A percentile compares a stretch with the other conserved stretches of the same genome.
phyloP scores from a whole-genome alignment of 2,329 filamentous ascomycete genomes.

The Trichoderma koningiopsis region DNA sequence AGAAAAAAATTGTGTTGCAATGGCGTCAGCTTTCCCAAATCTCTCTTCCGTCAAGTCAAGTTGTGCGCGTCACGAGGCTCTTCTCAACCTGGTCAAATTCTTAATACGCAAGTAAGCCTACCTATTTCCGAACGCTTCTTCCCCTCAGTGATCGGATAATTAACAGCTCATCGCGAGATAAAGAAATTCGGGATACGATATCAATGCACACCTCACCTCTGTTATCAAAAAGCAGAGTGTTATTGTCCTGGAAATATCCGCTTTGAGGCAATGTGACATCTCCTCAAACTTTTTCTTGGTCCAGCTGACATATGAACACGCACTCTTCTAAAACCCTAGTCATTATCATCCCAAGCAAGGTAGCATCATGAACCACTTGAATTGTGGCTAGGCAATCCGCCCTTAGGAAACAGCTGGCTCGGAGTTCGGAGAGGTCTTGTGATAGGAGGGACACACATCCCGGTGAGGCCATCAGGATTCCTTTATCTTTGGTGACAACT shows the following conservation, averaged over 20 bases:
- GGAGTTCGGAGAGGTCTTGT: slow-evolving; percentile 1
- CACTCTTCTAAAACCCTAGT: slow-evolving; percentile 2
- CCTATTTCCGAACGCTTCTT: not conserved
- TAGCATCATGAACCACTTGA: not conserved
- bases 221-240: not conserved
- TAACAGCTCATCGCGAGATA: not conserved
- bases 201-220: not conserved
- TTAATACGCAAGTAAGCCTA: not conserved
- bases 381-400: not conserved
- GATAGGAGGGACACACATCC: not conserved
- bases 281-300: not conserved
- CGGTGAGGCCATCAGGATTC: not conserved
- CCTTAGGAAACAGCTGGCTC: not conserved
- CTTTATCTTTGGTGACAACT: not conserved
- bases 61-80: slow-evolving; percentile 12
- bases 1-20: not conserved
- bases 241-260: not conserved
- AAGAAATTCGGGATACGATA: not conserved
- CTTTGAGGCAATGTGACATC: not conserved
- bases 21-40: slow-evolving; percentile 10
- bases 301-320: slow-evolving; percentile 13
- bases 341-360: not conserved
- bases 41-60: not conserved
- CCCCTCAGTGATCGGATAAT: not conserved
- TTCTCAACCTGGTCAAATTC: not conserved